Base-by-base conservation (phyloP, 2,329 filamentous ascomycete genomes). In the Aspergillus ibericus region DNA sequence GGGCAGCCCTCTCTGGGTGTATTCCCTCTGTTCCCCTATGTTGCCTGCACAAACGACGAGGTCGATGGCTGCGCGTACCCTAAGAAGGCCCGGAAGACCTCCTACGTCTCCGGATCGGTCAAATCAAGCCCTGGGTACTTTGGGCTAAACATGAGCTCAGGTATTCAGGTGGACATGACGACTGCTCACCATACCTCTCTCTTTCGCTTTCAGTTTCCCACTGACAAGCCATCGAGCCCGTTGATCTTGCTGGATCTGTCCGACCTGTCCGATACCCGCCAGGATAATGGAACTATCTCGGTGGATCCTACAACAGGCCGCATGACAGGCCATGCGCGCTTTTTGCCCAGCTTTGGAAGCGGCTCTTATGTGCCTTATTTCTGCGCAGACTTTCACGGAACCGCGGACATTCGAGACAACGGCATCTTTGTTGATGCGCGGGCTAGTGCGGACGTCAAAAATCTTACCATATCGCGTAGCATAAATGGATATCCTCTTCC, bases 1-100 rank as follows among this genome's bases (percentile, higher is more conserved):
- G 78, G 77, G 34, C 68, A 73, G 10, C 86, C 88, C 0, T 90
- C 87, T 4, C 77, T 92, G 1, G 89, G 89, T 5, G 90, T 90
- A 68, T 91, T 91, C 55, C 85, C 89, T 1, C 76, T 91, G 1
- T 91, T 92, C 64, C 82, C 88, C 0, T 87, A 89, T 65, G 75
- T 81, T 9, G 78, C 80, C 35, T 92, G 89, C 64, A 76, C 79
- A 0, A 79, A 77, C 36, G 84, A 88, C 60, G 81, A 85, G 27
- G 75, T 91, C 58, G 78, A 90, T 70, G 79, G 78, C 13, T 90
- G 88, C 70, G 76, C 75, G 2, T 90, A 85, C 62, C 82, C 83
- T 5, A 86, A 86, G 67, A 77, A 72, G 50, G 73, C 79, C 34
- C 80, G 85, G 70, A 62, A 80, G 70, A 67, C 76, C 48, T 55